Percentiles rank a stretch among this genome's conserved stretches.
These are phyloP conservation scores for Pseudohalonectria lignicola DNA, from an alignment of 2,329 filamentous ascomycete species.

Conservation along the genomic window DNA sequence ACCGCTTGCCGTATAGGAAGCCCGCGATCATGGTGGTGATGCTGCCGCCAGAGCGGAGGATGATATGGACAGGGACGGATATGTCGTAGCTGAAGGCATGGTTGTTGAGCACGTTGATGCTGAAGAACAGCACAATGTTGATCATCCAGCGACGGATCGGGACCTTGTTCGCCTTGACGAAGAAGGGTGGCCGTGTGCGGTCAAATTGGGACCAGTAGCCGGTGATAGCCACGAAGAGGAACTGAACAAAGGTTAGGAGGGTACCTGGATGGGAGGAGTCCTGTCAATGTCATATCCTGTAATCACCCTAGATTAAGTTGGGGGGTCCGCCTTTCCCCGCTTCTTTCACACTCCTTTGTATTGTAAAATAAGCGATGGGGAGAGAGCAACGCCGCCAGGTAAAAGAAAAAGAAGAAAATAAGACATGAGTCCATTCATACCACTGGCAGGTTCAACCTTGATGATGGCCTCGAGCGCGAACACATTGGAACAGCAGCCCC, in stretches of 20 bases:
- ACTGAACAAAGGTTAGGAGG: conserved; percentile 82
- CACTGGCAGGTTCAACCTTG: conserved; percentile 80
- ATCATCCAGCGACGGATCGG: conserved; percentile 76
- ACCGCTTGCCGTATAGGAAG: conserved; percentile 74
- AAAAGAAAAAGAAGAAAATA: conserved; percentile 1
- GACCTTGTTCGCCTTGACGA: conserved; percentile 66
- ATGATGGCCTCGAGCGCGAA: conserved; percentile 93
- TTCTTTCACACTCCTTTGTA: no score
- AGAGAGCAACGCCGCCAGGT: no score
- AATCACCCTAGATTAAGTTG: background rate
- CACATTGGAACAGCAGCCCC: conserved; percentile 60
- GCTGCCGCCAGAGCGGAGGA: conserved; percentile 86
- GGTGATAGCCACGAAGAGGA: conserved; percentile 68
- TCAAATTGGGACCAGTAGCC: conserved; percentile 71
- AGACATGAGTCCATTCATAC: conserved; percentile 29
- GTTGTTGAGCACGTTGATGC: conserved; percentile 93
- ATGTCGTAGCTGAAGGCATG: conserved; percentile 97
- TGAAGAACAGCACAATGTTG: conserved; percentile 85
- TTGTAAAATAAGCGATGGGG: no score
- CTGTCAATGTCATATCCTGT: background rate
- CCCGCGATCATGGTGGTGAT: conserved; percentile 94
- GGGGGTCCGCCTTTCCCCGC: no score
- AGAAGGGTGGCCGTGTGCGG: conserved; percentile 53
- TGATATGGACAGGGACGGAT: conserved; percentile 93
- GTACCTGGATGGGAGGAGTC: conserved; percentile 42